Percentiles rank a stretch among this genome's conserved stretches.
These are phyloP conservation scores for Nemania bipapillata DNA, from an alignment of 2,329 filamentous ascomycete genomes.

Conservation along the genomic window DNA sequence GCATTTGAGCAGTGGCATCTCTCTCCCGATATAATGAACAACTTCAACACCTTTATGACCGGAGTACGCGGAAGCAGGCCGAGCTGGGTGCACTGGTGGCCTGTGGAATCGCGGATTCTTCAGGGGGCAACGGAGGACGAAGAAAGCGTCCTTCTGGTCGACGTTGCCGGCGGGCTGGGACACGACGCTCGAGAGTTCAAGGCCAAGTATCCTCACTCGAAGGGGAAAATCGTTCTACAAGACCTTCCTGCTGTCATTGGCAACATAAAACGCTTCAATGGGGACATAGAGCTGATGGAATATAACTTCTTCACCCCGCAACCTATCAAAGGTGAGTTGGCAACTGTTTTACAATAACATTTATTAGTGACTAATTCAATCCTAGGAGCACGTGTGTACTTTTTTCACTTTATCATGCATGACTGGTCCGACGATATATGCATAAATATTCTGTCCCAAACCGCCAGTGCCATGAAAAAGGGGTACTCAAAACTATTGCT, in stretches of 20 bases:
- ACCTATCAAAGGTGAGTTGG: conserved; percentile 18
- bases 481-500: neutral
- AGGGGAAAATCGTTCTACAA: conserved; percentile 42
- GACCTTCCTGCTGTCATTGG: conserved; percentile 37
- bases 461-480: neutral
- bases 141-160: conserved; percentile 50
- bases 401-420: neutral
- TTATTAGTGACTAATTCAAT: too few species aligned
- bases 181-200: conserved; percentile 53
- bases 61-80: too few species aligned
- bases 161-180: conserved; percentile 53
- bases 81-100: too few species aligned
- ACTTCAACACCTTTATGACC: too few species aligned
- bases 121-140: too few species aligned
- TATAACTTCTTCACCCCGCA: conserved; percentile 44
- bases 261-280: conserved; percentile 38
- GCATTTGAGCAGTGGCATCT: too few species aligned
- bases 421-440: neutral
- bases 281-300: conserved; percentile 38
- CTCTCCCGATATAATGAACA: too few species aligned
- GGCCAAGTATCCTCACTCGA: conserved; percentile 32
- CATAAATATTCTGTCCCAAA: neutral
- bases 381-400: neutral
- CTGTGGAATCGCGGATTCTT: too few species aligned
- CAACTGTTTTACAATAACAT: too few species aligned